Evolutionary conservation across 345 rosid species (phyloP).

Genomic region (Acer yangbiense): DNA sequence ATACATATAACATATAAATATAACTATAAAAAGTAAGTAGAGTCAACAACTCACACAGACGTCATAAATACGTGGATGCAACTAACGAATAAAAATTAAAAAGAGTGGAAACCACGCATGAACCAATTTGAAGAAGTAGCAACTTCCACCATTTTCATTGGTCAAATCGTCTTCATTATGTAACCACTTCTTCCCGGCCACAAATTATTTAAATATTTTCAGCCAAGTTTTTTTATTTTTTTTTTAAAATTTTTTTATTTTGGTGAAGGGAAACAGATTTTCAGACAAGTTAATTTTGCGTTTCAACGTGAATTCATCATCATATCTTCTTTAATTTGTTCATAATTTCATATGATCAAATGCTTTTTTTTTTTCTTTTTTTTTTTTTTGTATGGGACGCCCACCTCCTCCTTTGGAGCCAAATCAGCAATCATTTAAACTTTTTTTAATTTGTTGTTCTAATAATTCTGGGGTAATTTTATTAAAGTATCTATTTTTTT

Average conservation of each 20-base stretch:
- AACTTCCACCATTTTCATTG: not conserved
- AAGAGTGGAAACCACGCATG: slow-evolving; percentile 20
- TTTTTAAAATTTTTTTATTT: no score
- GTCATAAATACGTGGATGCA: not conserved
- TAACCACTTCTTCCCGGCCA: not conserved
- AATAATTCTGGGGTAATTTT: no score
- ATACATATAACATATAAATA: no score
- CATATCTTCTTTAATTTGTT: no score
- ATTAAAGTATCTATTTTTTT: no score
- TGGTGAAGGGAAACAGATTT: no score
- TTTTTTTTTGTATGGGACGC: not conserved
- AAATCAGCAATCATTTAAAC: not conserved
- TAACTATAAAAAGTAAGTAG: not conserved
- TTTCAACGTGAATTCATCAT: no score
- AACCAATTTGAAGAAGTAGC: not conserved
- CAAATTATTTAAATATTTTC: not conserved
- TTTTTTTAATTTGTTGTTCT: not conserved
- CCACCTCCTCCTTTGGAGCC: not conserved
- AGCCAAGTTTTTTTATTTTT: no score
- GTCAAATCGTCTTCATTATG: not conserved
- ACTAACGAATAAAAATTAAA: not conserved
- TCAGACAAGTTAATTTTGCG: not conserved
- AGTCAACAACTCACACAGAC: not conserved
- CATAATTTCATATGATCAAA: no score
- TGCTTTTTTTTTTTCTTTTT: no score